Evolutionary conservation across 306 rosid genomes (phyloP).

Genomic region (Adenanthera pavonina): DNA sequence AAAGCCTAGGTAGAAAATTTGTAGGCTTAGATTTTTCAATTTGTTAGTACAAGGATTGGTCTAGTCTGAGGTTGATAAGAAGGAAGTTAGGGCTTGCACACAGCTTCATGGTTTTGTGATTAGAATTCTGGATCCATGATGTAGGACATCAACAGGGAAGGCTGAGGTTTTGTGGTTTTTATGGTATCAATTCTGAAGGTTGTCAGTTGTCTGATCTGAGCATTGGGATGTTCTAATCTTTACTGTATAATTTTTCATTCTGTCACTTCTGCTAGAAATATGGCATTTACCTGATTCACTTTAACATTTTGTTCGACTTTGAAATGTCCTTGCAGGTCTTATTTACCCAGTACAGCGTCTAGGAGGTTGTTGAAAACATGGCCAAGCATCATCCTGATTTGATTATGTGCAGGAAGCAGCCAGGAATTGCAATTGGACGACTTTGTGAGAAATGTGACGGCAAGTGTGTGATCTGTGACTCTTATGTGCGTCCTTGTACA

Average conservation of each 20-base stretch:
- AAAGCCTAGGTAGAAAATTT: slow-evolving; percentile 8
- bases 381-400: slow-evolving; percentile 94
- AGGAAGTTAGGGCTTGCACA: not conserved
- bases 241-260: not conserved
- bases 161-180: not conserved
- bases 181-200: not conserved
- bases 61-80: not conserved
- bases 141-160: not conserved
- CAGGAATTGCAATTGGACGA: slow-evolving; percentile 84
- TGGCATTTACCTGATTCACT: not conserved
- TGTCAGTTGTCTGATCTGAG: not conserved
- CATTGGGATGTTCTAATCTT: not conserved
- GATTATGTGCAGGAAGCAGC: slow-evolving; percentile 92
- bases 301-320: slow-evolving; percentile 8
- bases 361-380: slow-evolving; percentile 53
- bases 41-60: not conserved
- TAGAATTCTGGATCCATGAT: not conserved
- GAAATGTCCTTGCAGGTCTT: slow-evolving; percentile 11
- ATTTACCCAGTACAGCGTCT: slow-evolving; percentile 30
- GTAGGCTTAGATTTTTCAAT: slow-evolving; percentile 2
- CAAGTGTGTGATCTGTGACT: slow-evolving; percentile 86
- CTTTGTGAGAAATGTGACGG: slow-evolving; percentile 93
- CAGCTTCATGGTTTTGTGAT: not conserved
- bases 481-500: slow-evolving; percentile 89
- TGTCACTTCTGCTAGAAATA: not conserved